Percentiles rank a stretch among this genome's conserved stretches.
These are phyloP conservation scores for Lyophyllum shimeji DNA, from an alignment of 768 basidiomycete species.

Conservation along the genomic window DNA sequence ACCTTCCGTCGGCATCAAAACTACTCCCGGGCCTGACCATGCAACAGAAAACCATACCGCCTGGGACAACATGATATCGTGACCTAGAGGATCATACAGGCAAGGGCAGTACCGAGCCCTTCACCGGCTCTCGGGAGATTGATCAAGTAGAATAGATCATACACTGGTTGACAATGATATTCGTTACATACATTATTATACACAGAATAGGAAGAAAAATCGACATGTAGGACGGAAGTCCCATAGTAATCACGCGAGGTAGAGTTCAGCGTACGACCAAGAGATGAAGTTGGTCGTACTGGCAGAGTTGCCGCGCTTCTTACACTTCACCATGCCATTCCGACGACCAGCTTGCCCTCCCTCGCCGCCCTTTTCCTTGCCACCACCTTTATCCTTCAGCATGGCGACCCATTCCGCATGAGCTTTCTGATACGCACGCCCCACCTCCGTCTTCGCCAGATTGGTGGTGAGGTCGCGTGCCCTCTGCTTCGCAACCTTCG, in stretches of 20 bases:
- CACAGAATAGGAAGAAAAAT: not conserved
- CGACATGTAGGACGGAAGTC: not conserved
- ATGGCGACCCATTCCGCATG: slow-evolving; percentile 31
- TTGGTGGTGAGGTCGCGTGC: slow-evolving; percentile 30
- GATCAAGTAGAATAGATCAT: not conserved
- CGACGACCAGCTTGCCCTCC: slow-evolving; percentile 1
- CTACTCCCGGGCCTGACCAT: too few species aligned
- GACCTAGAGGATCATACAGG: too few species aligned
- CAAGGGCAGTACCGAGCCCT: too few species aligned
- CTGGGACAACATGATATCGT: too few species aligned
- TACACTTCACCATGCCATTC: slow-evolving; percentile 5
- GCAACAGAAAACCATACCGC: too few species aligned
- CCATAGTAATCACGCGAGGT: slow-evolving; percentile 4
- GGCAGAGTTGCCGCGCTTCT: not conserved
- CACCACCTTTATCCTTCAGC: slow-evolving; percentile 20
- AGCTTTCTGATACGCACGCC: slow-evolving; percentile 30
- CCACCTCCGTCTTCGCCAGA: slow-evolving; percentile 31
- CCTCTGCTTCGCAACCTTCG: slow-evolving; percentile 21
- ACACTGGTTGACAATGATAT: not conserved
- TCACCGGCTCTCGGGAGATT: too few species aligned
- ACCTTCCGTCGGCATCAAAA: too few species aligned
- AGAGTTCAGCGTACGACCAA: slow-evolving; percentile 11
- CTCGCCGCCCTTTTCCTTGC: slow-evolving; percentile 18
- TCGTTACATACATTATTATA: slow-evolving; percentile 6
- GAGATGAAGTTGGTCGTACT: slow-evolving; percentile 9